Conservation (phyloP, 805 yeast genomes). For the Alloascoidea hylecoeti region DNA sequence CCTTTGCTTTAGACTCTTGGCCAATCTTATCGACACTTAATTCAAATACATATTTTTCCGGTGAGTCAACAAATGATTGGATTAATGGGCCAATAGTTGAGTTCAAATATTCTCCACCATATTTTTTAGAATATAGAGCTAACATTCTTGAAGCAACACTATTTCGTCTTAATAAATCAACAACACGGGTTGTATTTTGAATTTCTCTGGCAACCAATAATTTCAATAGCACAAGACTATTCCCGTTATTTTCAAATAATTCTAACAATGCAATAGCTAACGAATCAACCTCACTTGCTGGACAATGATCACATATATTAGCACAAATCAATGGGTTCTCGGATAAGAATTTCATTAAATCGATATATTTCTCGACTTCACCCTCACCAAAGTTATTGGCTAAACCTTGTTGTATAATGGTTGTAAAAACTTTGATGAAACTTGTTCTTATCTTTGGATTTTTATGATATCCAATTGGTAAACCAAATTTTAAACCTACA, state of each 20-base stretch:
- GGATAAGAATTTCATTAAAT: slow-evolving; percentile 4
- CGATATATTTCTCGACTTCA: slow-evolving; percentile 8
- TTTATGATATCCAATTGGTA: slow-evolving; percentile 67
- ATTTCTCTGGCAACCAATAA: slow-evolving; percentile 52
- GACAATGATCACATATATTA: slow-evolving; percentile 45
- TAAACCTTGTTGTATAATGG: slow-evolving; percentile 31
- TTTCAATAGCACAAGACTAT: slow-evolving; percentile 26
- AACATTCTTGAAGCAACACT: slow-evolving; percentile 70
- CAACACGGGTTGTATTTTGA: slow-evolving; percentile 37
- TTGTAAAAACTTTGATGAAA: slow-evolving; percentile 64
- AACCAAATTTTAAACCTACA: slow-evolving; percentile 60
- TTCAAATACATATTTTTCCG: slow-evolving; percentile 38
- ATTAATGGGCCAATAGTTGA: slow-evolving; percentile 41
- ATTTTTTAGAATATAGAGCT: slow-evolving; percentile 57
- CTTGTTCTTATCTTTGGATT: slow-evolving; percentile 53
- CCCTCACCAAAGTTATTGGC: slow-evolving; percentile 10
- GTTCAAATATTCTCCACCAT: slow-evolving; percentile 46
- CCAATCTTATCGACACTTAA: slow-evolving; percentile 33
- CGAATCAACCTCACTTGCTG: slow-evolving; percentile 55
- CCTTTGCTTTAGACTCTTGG: slow-evolving; percentile 21
- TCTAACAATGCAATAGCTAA: slow-evolving; percentile 52
- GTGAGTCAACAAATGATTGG: slow-evolving; percentile 30
- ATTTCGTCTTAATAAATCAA: slow-evolving; percentile 68
- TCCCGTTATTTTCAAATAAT: slow-evolving; percentile 29
- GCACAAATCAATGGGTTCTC: slow-evolving; percentile 23